phyloP scores from a whole-genome alignment of 805 yeast species.

The Metschnikowia reukaufii region DNA sequence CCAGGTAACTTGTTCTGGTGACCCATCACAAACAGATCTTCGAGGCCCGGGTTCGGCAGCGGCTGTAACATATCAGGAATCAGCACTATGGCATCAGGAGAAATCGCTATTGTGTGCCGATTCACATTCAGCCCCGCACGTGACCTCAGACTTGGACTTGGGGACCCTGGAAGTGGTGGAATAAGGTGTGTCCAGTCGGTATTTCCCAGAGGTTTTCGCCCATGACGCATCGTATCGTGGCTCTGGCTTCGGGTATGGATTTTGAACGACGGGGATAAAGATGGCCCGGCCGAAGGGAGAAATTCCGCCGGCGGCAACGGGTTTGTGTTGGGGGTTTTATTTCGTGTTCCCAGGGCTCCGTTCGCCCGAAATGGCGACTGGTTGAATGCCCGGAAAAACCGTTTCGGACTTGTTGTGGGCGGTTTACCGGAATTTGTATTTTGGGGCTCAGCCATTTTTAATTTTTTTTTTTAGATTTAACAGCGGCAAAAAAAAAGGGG shows the following conservation, averaged over 20 bases:
- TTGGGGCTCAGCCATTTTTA: constrained; percentile 1
- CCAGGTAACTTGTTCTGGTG: not conserved
- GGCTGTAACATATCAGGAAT: constrained; percentile 21
- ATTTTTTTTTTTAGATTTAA: not conserved
- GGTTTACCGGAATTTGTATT: no score
- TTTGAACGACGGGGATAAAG: constrained; percentile 7
- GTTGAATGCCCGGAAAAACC: constrained; percentile 18
- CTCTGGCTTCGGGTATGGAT: constrained; percentile 19
- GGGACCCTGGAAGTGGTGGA: constrained; percentile 30
- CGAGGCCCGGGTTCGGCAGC: constrained; percentile 10
- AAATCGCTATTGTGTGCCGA: constrained; percentile 21
- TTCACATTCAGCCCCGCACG: constrained; percentile 6
- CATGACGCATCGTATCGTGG: constrained; percentile 13
- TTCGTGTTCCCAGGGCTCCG: constrained; percentile 1
- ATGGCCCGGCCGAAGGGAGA: constrained; percentile 1
- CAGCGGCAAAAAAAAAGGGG: not conserved
- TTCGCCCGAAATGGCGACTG: constrained; percentile 19
- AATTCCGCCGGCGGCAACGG: not conserved
- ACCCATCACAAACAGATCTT: constrained; percentile 12
- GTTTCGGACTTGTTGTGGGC: constrained; percentile 18
- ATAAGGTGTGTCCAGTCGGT: constrained; percentile 34
- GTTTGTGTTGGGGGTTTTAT: not conserved
- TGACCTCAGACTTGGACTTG: constrained; percentile 1
- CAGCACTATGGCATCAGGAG: constrained; percentile 11
- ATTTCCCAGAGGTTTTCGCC: constrained; percentile 9